Evolutionary conservation across 2,329 filamentous ascomycete genomes (phyloP).

Genomic region (Colletotrichum aenigma): DNA sequence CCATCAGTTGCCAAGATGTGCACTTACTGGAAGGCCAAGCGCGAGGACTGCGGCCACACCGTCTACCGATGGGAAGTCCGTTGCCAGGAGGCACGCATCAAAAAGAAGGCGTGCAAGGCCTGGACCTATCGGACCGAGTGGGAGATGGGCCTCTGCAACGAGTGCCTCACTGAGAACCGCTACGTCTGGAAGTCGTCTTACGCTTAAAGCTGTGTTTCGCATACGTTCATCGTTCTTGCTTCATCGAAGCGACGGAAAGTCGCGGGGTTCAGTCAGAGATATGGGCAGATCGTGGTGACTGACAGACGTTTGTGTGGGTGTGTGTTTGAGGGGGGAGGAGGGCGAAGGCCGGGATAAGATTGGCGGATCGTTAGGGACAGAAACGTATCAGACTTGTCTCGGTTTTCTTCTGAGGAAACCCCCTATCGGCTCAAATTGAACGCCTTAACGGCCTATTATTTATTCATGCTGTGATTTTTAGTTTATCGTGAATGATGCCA

Average conservation of each 20-base stretch:
- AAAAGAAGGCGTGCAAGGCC: background rate
- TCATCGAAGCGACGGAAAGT: background rate
- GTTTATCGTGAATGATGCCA: background rate
- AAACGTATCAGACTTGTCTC: background rate
- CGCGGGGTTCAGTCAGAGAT: background rate
- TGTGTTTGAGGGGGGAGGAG: background rate
- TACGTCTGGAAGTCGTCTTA: background rate
- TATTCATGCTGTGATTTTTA: background rate
- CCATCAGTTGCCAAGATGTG: background rate
- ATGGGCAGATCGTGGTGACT: background rate
- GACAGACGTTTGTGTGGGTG: background rate
- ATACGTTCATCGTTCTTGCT: background rate
- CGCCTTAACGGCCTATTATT: background rate
- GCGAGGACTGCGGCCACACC: background rate
- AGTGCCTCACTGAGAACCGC: background rate
- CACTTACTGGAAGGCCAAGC: background rate
- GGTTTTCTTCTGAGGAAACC: background rate
- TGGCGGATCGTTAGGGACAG: background rate
- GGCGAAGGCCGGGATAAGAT: background rate
- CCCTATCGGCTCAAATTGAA: background rate
- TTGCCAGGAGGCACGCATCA: background rate
- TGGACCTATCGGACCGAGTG: background rate
- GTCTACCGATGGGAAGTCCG: background rate
- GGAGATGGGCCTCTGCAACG: slow-evolving; percentile 3
- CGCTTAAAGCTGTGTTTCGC: background rate